These are phyloP conservation scores for Noccaea caerulescens DNA, from an alignment of 345 rosid species.

Conservation along the genomic window DNA sequence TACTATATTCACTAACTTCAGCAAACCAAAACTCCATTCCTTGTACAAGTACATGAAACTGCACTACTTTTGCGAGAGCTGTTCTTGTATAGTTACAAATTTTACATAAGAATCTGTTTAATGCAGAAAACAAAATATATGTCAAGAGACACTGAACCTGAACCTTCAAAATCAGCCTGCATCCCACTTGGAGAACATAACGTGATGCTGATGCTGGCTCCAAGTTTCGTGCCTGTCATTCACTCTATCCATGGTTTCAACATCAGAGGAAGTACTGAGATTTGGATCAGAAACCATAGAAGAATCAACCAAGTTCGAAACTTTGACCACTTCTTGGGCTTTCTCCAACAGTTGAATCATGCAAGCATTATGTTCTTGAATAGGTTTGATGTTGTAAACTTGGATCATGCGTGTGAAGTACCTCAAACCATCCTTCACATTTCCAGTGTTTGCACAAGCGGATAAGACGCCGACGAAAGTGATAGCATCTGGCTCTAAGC, in stretches of 20 bases:
- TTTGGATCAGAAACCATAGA: constrained; percentile 35
- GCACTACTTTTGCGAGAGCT: neutral
- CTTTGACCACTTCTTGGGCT: constrained; percentile 45
- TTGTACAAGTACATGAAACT: constrained; percentile 23
- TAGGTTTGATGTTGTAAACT: constrained; percentile 54
- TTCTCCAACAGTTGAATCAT: constrained; percentile 61
- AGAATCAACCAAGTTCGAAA: constrained; percentile 23
- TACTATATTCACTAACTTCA: neutral
- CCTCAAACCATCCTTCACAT: constrained; percentile 52
- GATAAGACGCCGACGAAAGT: constrained; percentile 77
- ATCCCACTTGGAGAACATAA: constrained; percentile 49
- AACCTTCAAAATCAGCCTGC: constrained; percentile 44
- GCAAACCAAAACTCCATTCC: constrained; percentile 9
- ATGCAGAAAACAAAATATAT: neutral
- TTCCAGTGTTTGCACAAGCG: constrained; percentile 61
- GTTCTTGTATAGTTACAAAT: constrained; percentile 32
- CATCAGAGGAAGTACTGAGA: constrained; percentile 27
- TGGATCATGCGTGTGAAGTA: constrained; percentile 57
- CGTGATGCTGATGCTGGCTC: constrained; percentile 29
- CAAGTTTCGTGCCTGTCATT: constrained; percentile 22
- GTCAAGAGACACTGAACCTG: constrained; percentile 29
- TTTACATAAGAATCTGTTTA: constrained; percentile 21
- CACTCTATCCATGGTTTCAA: neutral
- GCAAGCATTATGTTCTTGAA: constrained; percentile 61
- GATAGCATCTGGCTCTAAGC: constrained; percentile 62